Evolutionary conservation across 108 stramenopile genomes (phyloP).

Genomic region (Cyclotella baltica): DNA sequence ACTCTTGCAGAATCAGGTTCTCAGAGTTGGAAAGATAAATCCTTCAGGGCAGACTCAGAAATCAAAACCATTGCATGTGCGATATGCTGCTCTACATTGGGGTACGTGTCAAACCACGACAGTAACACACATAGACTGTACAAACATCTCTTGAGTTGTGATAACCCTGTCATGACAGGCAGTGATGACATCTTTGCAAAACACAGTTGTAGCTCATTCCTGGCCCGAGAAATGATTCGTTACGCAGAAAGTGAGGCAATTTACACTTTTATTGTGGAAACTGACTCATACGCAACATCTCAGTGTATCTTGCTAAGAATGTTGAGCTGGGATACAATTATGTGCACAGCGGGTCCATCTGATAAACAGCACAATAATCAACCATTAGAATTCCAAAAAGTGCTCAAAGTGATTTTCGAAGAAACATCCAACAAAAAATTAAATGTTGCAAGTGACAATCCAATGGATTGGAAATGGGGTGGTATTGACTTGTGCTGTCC

Average conservation of each 20-base stretch:
- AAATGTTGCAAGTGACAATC: slow-evolving; percentile 5
- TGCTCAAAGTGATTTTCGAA: slow-evolving; percentile 62
- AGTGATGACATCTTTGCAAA: slow-evolving; percentile 14
- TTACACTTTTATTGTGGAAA: slow-evolving; percentile 72
- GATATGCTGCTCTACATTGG: slow-evolving; percentile 68
- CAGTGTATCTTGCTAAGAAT: slow-evolving; percentile 68
- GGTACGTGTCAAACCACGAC: slow-evolving; percentile 69
- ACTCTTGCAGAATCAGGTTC: not conserved
- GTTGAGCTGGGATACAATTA: slow-evolving; percentile 77
- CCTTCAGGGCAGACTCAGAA: slow-evolving; percentile 2
- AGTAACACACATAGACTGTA: slow-evolving; percentile 69
- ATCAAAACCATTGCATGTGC: slow-evolving; percentile 35
- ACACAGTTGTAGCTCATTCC: slow-evolving; percentile 64
- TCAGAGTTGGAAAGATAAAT: slow-evolving; percentile 53
- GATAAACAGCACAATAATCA: slow-evolving; percentile 14
- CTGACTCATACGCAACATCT: slow-evolving; percentile 25
- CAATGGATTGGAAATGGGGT: slow-evolving; percentile 70
- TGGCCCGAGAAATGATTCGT: slow-evolving; percentile 81
- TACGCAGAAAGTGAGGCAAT: slow-evolving; percentile 85
- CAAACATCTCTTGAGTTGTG: slow-evolving; percentile 73
- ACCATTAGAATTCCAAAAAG: slow-evolving; percentile 32
- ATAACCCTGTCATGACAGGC: not conserved
- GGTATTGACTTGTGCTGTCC: slow-evolving; percentile 78
- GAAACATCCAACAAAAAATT: slow-evolving; percentile 6
- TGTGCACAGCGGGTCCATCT: slow-evolving; percentile 39